phyloP scores from a whole-genome alignment of 495 filamentous ascomycete species.

The Talaromyces wortmannii region DNA sequence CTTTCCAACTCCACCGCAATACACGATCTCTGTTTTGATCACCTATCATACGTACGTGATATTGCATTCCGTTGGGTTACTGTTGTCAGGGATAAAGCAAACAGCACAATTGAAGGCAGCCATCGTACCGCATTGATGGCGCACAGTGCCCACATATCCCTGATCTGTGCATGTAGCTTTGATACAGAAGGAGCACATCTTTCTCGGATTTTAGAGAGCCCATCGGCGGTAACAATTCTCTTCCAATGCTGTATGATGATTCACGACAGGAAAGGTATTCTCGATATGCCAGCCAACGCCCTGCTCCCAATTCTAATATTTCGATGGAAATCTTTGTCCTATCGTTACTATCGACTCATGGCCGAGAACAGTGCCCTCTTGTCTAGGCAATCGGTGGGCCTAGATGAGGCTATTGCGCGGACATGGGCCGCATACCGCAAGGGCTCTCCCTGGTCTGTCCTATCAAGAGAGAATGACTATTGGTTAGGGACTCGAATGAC shows the following conservation, averaged over 20 bases:
- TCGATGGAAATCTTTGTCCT: slow-evolving; percentile 20
- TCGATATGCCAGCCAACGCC: not conserved
- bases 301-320: slow-evolving; percentile 14
- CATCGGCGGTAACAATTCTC: slow-evolving; percentile 23
- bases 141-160: slow-evolving; percentile 19
- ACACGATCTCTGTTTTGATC: slow-evolving; percentile 1
- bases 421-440: slow-evolving; percentile 27
- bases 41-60: slow-evolving; percentile 2
- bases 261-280: slow-evolving; percentile 16
- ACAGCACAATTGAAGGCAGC: slow-evolving; percentile 7
- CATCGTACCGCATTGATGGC: slow-evolving; percentile 13
- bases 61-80: slow-evolving; percentile 10
- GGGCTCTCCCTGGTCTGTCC: slow-evolving; percentile 13
- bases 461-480: not conserved
- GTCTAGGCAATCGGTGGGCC: slow-evolving; percentile 7
- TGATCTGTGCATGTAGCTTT: slow-evolving; percentile 31
- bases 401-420: slow-evolving; percentile 25
- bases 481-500: slow-evolving; percentile 6
- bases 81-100: slow-evolving; percentile 5
- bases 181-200: slow-evolving; percentile 20
- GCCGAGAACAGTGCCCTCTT: slow-evolving; percentile 2
- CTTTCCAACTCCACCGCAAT: slow-evolving; percentile 13
- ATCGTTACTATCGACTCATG: slow-evolving; percentile 11
- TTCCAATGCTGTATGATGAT: slow-evolving; percentile 30
- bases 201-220: slow-evolving; percentile 8